Conservation (phyloP, 257 asterid species). For the Capsicum chinense region DNA sequence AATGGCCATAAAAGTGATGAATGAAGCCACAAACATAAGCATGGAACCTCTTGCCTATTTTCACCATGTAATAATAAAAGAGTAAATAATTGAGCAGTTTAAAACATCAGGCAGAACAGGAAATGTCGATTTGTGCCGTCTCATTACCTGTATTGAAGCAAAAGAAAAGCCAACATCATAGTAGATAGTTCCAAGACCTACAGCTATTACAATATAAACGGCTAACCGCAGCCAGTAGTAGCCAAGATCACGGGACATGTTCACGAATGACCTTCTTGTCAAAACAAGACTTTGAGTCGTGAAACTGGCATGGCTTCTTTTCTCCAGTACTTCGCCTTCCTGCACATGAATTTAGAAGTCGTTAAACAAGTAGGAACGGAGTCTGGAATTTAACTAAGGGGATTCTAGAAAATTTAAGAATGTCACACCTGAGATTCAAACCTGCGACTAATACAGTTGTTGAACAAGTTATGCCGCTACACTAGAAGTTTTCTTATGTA, state of each 20-base stretch:
- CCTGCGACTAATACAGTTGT: too few species aligned
- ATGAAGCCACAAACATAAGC: constrained; percentile 59
- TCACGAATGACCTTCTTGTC: constrained; percentile 55
- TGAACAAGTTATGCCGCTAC: too few species aligned
- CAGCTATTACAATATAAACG: constrained; percentile 51
- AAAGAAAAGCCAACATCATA: constrained; percentile 41
- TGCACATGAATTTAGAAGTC: constrained; percentile 9
- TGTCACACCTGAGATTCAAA: too few species aligned
- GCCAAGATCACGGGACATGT: constrained; percentile 67
- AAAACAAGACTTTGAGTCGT: constrained; percentile 51
- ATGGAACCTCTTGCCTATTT: constrained; percentile 51
- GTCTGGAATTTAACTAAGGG: not conserved
- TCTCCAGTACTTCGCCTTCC: constrained; percentile 44
- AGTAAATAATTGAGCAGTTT: not conserved
- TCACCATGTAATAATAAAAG: constrained; percentile 35
- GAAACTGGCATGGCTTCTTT: constrained; percentile 39
- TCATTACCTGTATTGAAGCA: constrained; percentile 36
- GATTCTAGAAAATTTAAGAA: not conserved
- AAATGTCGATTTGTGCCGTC: not conserved
- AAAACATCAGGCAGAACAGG: not conserved
- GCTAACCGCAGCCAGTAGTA: constrained; percentile 70
- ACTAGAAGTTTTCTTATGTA: too few species aligned
- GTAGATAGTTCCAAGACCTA: constrained; percentile 61
- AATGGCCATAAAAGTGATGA: constrained; percentile 62
- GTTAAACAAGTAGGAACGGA: not conserved